Percentiles rank a stretch among this genome's conserved stretches.
phyloP scores from a whole-genome alignment of 2,329 filamentous ascomycete species.

The Chrysoporthe cubensis region DNA sequence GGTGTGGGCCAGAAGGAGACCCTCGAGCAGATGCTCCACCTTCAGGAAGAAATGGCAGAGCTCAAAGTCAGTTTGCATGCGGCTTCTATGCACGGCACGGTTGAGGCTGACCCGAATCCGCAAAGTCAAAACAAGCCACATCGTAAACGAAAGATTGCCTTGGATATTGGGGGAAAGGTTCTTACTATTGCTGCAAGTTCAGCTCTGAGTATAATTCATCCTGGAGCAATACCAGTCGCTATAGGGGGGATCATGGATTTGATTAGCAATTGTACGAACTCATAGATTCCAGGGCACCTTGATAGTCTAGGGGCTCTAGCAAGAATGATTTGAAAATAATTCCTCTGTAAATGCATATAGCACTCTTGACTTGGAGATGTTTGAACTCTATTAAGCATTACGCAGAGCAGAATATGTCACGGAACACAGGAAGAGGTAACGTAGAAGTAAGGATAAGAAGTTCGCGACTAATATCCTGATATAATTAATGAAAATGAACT shows the following conservation, averaged over 20 bases:
- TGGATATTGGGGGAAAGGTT: constrained; percentile 3
- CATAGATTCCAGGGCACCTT: background rate
- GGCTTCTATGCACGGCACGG: background rate
- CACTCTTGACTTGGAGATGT: too few species aligned
- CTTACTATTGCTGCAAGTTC: constrained; percentile 5
- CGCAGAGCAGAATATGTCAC: too few species aligned
- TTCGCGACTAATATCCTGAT: too few species aligned
- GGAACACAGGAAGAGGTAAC: too few species aligned
- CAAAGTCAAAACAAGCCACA: constrained; percentile 7
- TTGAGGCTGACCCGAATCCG: constrained; percentile 4
- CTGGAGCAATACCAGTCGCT: constrained; percentile 2
- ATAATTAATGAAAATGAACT: too few species aligned
- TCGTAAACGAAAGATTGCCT: constrained; percentile 4
- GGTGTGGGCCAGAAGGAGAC: constrained; percentile 7
- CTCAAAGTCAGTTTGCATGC: constrained; percentile 13
- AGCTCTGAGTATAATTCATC: background rate
- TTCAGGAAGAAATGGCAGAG: constrained; percentile 5
- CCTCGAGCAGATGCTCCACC: background rate
- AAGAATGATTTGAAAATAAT: background rate
- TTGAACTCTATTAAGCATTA: background rate
- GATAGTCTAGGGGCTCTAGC: background rate
- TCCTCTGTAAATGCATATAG: background rate
- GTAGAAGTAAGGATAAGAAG: too few species aligned
- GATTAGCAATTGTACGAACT: constrained; percentile 7
- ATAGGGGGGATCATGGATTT: constrained; percentile 2